Evolutionary conservation across 73 alveolate genomes (phyloP).

Genomic region (Paramecium caudatum): DNA sequence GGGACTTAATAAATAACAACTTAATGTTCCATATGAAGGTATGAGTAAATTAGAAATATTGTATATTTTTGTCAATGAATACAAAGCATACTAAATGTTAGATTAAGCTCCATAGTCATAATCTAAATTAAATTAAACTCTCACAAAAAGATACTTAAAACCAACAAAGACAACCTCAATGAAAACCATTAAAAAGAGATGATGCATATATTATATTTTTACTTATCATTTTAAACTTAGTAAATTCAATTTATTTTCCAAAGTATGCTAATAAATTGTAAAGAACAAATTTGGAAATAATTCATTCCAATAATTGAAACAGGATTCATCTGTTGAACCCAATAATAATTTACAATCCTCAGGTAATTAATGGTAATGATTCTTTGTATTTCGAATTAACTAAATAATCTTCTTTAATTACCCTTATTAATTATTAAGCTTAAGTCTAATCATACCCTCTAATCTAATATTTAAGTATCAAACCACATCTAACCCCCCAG

Average conservation of each 20-base stretch:
- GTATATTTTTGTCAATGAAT: slow-evolving; percentile 27
- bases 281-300: slow-evolving; percentile 76
- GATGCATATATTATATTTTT: no score
- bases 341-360: slow-evolving; percentile 76
- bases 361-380: slow-evolving; percentile 82
- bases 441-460: slow-evolving; percentile 78
- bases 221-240: slow-evolving; percentile 42
- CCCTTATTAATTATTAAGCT: slow-evolving; percentile 80
- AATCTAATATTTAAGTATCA: slow-evolving; percentile 46
- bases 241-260: slow-evolving; percentile 14
- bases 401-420: neutral
- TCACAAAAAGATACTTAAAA: neutral
- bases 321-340: slow-evolving; percentile 81
- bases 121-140: neutral
- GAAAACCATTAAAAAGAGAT: slow-evolving; percentile 28
- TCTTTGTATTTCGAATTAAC: slow-evolving; percentile 81
- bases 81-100: slow-evolving; percentile 3
- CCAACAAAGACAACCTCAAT: neutral
- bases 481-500: slow-evolving; percentile 38
- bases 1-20: neutral
- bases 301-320: slow-evolving; percentile 67
- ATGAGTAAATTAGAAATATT: slow-evolving; percentile 50
- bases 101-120: neutral
- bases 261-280: slow-evolving; percentile 43
- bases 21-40: slow-evolving; percentile 7